These are phyloP conservation scores for Mycena haematopus DNA, from an alignment of 768 basidiomycete genomes.

Conservation along the genomic window DNA sequence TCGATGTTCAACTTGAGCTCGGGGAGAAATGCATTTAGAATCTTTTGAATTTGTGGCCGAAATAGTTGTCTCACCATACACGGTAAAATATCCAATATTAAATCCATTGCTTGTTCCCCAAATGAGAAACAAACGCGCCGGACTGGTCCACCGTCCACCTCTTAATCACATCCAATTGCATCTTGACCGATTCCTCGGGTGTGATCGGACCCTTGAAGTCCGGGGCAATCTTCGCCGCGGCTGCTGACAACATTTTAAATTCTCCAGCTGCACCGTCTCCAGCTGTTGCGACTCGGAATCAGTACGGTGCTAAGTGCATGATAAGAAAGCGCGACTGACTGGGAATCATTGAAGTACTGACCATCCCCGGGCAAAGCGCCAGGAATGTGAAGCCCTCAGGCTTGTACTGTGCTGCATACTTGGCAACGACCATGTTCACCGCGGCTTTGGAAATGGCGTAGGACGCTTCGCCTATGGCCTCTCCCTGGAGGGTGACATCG, in stretches of 20 bases:
- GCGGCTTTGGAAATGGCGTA: slow-evolving; percentile 48
- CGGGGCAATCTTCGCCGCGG: neutral
- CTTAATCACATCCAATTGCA: slow-evolving; percentile 19
- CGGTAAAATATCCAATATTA: no score
- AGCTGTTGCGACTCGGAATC: neutral
- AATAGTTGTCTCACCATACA: no score
- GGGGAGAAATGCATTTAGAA: no score
- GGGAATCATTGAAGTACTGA: slow-evolving; percentile 34
- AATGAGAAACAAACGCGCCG: slow-evolving; percentile 25
- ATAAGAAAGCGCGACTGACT: neutral
- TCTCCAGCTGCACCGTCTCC: neutral
- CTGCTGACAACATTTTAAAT: neutral
- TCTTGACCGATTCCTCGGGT: slow-evolving; percentile 12
- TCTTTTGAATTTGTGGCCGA: no score
- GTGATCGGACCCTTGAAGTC: slow-evolving; percentile 21
- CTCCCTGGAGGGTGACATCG: slow-evolving; percentile 32
- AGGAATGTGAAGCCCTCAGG: slow-evolving; percentile 44
- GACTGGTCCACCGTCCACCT: slow-evolving; percentile 13
- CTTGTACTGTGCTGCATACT: slow-evolving; percentile 41
- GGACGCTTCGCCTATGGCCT: slow-evolving; percentile 18
- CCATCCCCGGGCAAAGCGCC: slow-evolving; percentile 44
- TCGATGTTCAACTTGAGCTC: no score
- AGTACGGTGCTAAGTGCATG: neutral
- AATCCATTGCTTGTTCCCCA: slow-evolving; percentile 1
- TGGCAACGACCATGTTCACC: slow-evolving; percentile 42